Percentiles rank a stretch among this genome's conserved stretches.
Evolutionary conservation across 1,139 yeast genomes (phyloP).

Genomic region (Pichia sp.): DNA sequence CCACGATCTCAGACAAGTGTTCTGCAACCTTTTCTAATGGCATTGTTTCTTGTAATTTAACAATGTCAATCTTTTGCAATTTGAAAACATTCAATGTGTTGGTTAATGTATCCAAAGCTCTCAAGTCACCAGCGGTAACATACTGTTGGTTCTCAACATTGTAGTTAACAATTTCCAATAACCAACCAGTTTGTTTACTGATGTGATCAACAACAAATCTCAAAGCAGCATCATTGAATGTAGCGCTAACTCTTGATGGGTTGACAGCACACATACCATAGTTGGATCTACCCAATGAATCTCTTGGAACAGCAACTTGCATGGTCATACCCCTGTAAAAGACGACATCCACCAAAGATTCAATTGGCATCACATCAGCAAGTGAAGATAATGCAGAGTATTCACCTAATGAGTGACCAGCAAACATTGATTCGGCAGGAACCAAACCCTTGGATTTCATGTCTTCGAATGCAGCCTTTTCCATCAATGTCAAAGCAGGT

Average conservation of each 20-base stretch:
- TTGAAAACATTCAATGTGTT: slow-evolving; percentile 91
- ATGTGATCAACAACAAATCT: slow-evolving; percentile 93
- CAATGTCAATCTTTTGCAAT: slow-evolving; percentile 90
- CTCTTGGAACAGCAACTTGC: slow-evolving; percentile 99
- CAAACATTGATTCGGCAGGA: slow-evolving; percentile 90
- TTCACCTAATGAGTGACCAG: slow-evolving; percentile 99
- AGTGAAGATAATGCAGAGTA: slow-evolving; percentile 95
- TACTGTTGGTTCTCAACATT: slow-evolving; percentile 98
- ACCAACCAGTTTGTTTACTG: slow-evolving; percentile 79
- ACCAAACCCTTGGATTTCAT: slow-evolving; percentile 93
- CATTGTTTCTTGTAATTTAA: slow-evolving; percentile 75
- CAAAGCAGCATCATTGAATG: slow-evolving; percentile 89
- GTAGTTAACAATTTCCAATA: slow-evolving; percentile 95
- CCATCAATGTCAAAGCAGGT: slow-evolving; percentile 98
- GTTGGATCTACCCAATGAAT: slow-evolving; percentile 88
- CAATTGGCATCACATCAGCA: slow-evolving; percentile 98
- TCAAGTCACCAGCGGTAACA: slow-evolving; percentile 96
- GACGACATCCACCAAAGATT: slow-evolving; percentile 94
- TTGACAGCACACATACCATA: slow-evolving; percentile 99
- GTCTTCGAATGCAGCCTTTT: slow-evolving; percentile 97
- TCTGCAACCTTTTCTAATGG: slow-evolving; percentile 82
- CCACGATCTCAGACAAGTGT: slow-evolving; percentile 82
- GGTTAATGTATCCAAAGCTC: slow-evolving; percentile 88
- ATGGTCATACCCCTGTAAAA: slow-evolving; percentile 99
- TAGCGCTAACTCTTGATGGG: slow-evolving; percentile 86